Evolutionary conservation across 2,329 filamentous ascomycete genomes (phyloP), one percentile per base, ranked within the genome.

Genomic region (Alternaria metachromatica): DNA sequence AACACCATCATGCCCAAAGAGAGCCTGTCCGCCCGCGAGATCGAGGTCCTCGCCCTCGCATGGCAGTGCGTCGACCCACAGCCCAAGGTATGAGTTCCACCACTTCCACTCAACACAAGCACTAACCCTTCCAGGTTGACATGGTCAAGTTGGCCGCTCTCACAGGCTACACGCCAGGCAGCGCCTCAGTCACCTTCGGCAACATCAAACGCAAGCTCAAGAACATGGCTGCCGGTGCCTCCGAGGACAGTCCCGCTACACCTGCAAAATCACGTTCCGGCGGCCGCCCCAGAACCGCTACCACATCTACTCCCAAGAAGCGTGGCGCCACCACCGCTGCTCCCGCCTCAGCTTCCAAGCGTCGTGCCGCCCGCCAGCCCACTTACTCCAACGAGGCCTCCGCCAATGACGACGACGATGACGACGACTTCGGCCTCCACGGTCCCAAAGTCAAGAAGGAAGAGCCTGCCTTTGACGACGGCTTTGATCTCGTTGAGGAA

Each of bases 41-140:
- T 70, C 64, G 68, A 79, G 55, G 69, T 74, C 10, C 71, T 79
- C 10, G 76, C 75, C 0, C 54, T 78, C 0, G 74, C 76, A 2
- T 79, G 77, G 78, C 76, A 79, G 33, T 80, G 78, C 59, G 70
- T 80, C 64, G 74, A 77, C 2, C 48, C 15, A 0, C 67, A 76
- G 37, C 77, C 76, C 21, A 80, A 78, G 69, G 78, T 77, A 67
- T 28, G 56, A 62, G 7, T 48, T 33, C 13, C 43, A 5, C 9
- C 2, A 23, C 37, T 8, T n/a, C 45, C 44, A 9, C 18, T 67
- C 66, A 61, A n/a, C 37, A 28, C 45, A 58, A 64, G 5, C 64
- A 66, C 60, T 68, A 26, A 23, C 49, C 0, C 18, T 6, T 5
- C 7, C 15, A 68, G 63, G 66, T 75, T 48, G 61, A 75, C 28